Evolutionary conservation across 108 stramenopile species (phyloP).

Genomic region (Fragilaria radians): DNA sequence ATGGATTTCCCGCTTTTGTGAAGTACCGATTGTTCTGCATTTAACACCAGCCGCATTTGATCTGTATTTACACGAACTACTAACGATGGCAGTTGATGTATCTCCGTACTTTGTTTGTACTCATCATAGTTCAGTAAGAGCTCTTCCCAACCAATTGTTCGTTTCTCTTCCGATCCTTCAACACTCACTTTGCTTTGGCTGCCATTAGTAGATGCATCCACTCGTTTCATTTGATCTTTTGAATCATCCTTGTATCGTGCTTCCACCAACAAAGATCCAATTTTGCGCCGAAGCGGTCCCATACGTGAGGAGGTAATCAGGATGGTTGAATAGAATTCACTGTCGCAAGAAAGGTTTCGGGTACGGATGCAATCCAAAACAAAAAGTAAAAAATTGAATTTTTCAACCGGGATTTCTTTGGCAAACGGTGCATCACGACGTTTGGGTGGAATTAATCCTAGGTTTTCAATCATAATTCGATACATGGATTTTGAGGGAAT

Average conservation of each 20-base stretch:
- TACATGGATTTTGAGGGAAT: conserved; percentile 68
- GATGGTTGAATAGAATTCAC: conserved; percentile 51
- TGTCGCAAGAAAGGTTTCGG: conserved; percentile 61
- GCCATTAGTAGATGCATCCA: too few relatives aligned
- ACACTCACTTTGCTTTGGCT: not conserved
- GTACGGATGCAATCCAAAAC: conserved; percentile 50
- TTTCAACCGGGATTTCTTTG: conserved; percentile 16
- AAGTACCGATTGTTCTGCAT: not conserved
- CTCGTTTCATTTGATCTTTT: not conserved
- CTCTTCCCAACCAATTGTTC: conserved; percentile 22
- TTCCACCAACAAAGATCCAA: conserved; percentile 39
- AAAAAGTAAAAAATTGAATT: conserved; percentile 62
- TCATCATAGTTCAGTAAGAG: conserved; percentile 19
- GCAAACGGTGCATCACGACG: too few relatives aligned
- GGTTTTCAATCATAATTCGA: conserved; percentile 34
- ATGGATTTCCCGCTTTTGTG: too few relatives aligned
- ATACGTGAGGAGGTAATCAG: conserved; percentile 37
- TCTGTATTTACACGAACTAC: not conserved
- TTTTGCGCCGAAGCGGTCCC: conserved; percentile 46
- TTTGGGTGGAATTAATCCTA: conserved; percentile 10
- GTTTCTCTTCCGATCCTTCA: not conserved
- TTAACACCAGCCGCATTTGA: not conserved
- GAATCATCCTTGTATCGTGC: not conserved
- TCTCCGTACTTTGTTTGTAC: not conserved
- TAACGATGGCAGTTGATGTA: not conserved